phyloP scores from a whole-genome alignment of 768 basidiomycete species.

The Auriscalpium orientale region DNA sequence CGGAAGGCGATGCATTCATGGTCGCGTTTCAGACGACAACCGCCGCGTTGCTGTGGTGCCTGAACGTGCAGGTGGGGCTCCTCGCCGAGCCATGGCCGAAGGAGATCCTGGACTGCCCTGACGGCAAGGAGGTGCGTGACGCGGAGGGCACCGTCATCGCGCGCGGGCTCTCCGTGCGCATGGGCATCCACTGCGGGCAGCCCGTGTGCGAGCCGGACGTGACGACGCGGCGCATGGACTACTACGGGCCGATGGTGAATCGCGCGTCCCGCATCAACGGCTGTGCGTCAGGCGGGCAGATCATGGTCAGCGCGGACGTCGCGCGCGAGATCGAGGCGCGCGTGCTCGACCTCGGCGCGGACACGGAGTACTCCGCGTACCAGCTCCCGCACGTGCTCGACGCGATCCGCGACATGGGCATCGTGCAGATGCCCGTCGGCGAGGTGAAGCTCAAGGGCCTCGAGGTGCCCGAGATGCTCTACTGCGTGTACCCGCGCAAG shows the following conservation, averaged over 20 bases:
- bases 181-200: conserved; percentile 92
- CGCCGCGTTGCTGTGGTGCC: conserved; percentile 83
- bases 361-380: conserved; percentile 52
- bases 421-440: conserved; percentile 69
- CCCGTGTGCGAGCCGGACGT: conserved; percentile 87
- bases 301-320: conserved; percentile 85
- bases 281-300: conserved; percentile 85
- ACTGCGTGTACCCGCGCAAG: conserved; percentile 72
- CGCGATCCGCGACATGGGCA: conserved; percentile 64
- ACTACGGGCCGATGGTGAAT: conserved; percentile 95
- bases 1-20: conserved; percentile 99
- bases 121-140: conserved; percentile 77
- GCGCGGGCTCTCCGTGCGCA: conserved; percentile 87
- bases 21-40: conserved; percentile 90
- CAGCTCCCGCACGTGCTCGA: conserved; percentile 60
- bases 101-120: conserved; percentile 88
- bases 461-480: conserved; percentile 82
- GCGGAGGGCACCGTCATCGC: conserved; percentile 60
- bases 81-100: conserved; percentile 83
- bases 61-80: conserved; percentile 78
- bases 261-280: conserved; percentile 81
- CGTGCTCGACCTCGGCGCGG: conserved; percentile 43
- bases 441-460: conserved; percentile 92
- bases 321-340: conserved; percentile 69
- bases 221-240: conserved; percentile 88